A percentile compares a stretch with the other conserved stretches of the same genome.
Evolutionary conservation across 345 rosid species (phyloP).

Genomic region (Cardamine occulta): DNA sequence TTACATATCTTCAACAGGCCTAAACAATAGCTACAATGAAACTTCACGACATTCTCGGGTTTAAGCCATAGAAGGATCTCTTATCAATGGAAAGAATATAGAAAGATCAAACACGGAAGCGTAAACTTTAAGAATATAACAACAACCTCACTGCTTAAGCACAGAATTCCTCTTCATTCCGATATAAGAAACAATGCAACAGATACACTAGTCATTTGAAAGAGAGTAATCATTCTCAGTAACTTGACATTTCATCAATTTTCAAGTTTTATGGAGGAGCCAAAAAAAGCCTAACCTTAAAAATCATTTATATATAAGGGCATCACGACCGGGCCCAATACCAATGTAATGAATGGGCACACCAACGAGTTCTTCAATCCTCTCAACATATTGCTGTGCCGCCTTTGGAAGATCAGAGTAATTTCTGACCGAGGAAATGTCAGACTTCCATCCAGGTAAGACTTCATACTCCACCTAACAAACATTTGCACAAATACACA

Average conservation of each 20-base stretch:
- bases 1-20: slow-evolving; percentile 14
- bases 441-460: slow-evolving; percentile 86
- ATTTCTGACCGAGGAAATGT: slow-evolving; percentile 74
- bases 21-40: neutral
- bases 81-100: neutral
- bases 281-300: slow-evolving; percentile 33
- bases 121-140: slow-evolving; percentile 13
- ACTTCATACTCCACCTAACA: slow-evolving; percentile 88
- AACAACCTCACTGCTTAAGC: slow-evolving; percentile 24
- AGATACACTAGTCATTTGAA: slow-evolving; percentile 45
- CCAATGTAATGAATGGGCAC: slow-evolving; percentile 87
- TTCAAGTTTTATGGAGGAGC: slow-evolving; percentile 6
- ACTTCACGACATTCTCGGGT: neutral
- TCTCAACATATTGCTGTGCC: slow-evolving; percentile 77
- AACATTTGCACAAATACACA: slow-evolving; percentile 9
- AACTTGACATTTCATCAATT: slow-evolving; percentile 34
- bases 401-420: slow-evolving; percentile 88
- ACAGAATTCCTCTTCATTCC: slow-evolving; percentile 38
- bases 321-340: slow-evolving; percentile 91
- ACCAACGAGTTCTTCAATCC: slow-evolving; percentile 90
- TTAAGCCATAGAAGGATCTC: slow-evolving; percentile 21
- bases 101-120: slow-evolving; percentile 22
- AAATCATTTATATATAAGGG: slow-evolving; percentile 76
- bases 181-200: slow-evolving; percentile 32
- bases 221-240: slow-evolving; percentile 29